phyloP scores from a whole-genome alignment of 169 alveolate genomes.

The Plasmodium coatneyi region DNA sequence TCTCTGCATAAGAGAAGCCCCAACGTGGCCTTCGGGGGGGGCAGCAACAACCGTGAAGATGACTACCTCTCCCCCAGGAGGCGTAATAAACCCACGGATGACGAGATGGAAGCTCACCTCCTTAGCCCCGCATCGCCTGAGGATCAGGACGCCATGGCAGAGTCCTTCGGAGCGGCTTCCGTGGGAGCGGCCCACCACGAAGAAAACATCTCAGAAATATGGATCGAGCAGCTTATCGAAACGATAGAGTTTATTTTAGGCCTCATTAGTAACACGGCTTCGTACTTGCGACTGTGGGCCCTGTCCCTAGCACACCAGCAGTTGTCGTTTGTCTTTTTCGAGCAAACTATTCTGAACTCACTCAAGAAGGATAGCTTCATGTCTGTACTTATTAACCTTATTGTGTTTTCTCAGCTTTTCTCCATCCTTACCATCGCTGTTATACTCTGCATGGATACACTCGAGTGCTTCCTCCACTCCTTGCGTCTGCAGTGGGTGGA shows the following conservation, averaged over 20 bases:
- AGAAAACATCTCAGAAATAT: conserved; percentile 88
- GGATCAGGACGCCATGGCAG: not conserved
- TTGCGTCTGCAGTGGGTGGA: conserved; percentile 99
- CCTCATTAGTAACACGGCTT: conserved; percentile 98
- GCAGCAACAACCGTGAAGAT: not conserved
- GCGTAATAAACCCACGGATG: conserved; percentile 23
- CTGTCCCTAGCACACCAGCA: conserved; percentile 99
- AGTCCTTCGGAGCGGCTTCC: not conserved
- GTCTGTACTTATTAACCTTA: conserved; percentile 78
- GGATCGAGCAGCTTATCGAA: conserved; percentile 97
- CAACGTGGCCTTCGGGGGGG: not conserved
- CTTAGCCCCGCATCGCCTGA: conserved; percentile 76
- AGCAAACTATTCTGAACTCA: conserved; percentile 83
- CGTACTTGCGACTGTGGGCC: conserved; percentile 99
- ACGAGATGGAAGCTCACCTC: conserved; percentile 82
- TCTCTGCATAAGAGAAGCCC: not conserved
- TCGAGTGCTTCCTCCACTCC: conserved; percentile 99
- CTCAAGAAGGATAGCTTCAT: conserved; percentile 71
- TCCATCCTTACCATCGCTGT: conserved; percentile 96
- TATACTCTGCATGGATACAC: conserved; percentile 97
- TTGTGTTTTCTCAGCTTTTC: conserved; percentile 87
- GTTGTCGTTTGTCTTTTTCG: conserved; percentile 95
- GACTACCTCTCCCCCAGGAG: not conserved
- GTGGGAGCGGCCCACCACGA: conserved; percentile 76
- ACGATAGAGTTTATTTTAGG: conserved; percentile 99